Base-by-base conservation (phyloP, 164 flowering plant species). In the Echeveria elegans region DNA sequence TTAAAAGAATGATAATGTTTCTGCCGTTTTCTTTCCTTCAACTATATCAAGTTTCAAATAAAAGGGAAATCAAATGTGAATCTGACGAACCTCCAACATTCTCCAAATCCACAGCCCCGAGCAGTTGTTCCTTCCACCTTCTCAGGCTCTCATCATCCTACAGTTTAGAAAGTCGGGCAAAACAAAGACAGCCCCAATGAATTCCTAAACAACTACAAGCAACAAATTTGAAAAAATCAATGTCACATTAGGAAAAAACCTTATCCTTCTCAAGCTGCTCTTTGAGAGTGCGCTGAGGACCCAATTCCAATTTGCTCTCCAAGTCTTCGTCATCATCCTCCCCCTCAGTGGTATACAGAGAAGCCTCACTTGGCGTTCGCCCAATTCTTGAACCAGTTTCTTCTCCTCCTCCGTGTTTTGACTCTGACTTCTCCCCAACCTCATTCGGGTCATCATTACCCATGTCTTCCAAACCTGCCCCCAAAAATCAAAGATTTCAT, bases 201-300 rank as follows among this genome's bases (percentile, higher is more conserved):
- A 5, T 62, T 0, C 34, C 5, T 58, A 15, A 64, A 5, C 32
- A 58, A 26, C 11, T 7, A 2, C 31, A 64, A 38, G 5, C 34
- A 5, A 11, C 16, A 30, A 21, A 26, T 6, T 38, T 23, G 26
- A 59, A 11, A 37, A 23, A 30, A 58, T 12, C 14, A 31, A 69
- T 31, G 24, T 48, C 32, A 30, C n/a, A 60, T 62, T 30, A 65
- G 5, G 15, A 64, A 31, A 66, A 62, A 36, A 88, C 97, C 87
- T 89, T 92, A 66, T 89, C 97, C 74, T 81, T 86, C 74, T 89
- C 96, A 43, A 85, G 70, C 32, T 86, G 89, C 58, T 87, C 88
- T 66, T 88, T 89, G 70, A 91, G 82, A 10, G 90, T 73, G 74
- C 30, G 69, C 59, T 78, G 89, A 73, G 96, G 97, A 65, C 97